These are phyloP conservation scores for Oryza australiensis DNA, from an alignment of 176 grass and related monocot genomes.

Conservation along the genomic window DNA sequence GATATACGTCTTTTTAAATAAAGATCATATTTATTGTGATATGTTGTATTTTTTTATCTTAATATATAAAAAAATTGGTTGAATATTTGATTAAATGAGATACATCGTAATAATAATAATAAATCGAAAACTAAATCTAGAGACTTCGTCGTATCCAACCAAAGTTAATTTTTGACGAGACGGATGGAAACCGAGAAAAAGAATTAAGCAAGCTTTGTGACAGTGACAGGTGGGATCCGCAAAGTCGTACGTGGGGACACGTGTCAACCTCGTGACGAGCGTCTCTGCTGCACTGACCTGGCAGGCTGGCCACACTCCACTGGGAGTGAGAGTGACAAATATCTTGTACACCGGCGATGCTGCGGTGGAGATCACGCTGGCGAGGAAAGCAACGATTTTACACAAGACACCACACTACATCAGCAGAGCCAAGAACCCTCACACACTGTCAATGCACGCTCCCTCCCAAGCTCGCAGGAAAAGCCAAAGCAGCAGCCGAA, in stretches of 20 bases:
- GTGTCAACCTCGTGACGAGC: background rate
- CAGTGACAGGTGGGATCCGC: background rate
- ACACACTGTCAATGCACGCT: background rate
- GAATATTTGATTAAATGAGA: too few species aligned
- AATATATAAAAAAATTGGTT: too few species aligned
- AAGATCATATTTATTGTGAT: too few species aligned
- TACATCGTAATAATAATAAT: too few species aligned
- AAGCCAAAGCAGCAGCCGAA: conserved; percentile 13
- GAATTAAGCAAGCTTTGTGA: background rate
- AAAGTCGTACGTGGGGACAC: background rate
- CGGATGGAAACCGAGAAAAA: too few species aligned
- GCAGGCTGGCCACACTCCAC: background rate
- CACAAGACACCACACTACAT: background rate
- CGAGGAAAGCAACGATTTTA: conserved; percentile 13
- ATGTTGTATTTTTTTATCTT: too few species aligned
- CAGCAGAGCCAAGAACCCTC: conserved; percentile 13
- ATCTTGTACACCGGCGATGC: background rate
- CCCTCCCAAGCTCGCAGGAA: conserved; percentile 35
- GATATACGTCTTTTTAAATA: too few species aligned
- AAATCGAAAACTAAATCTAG: too few species aligned
- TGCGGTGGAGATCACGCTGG: background rate
- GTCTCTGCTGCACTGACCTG: background rate
- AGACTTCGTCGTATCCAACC: too few species aligned
- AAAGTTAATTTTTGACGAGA: too few species aligned
- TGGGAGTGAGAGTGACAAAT: background rate